phyloP scores from a whole-genome alignment of 2,329 filamentous ascomycete genomes.

The Hypoxylon sp. region DNA sequence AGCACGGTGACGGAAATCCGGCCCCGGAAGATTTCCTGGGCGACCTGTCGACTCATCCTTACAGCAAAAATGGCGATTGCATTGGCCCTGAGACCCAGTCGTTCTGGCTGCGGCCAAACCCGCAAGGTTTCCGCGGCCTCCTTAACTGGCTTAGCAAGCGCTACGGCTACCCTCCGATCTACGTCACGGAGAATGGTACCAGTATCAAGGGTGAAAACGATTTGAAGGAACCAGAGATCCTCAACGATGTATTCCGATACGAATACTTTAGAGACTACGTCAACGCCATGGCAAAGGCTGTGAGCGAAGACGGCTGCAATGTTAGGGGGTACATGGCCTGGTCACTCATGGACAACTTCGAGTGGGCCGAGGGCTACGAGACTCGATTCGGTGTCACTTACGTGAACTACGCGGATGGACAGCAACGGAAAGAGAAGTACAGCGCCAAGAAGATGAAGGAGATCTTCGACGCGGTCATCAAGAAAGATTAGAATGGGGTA shows the following conservation, averaged over 20 bases:
- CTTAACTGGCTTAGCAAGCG: slow-evolving; percentile 82
- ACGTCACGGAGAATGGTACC: slow-evolving; percentile 91
- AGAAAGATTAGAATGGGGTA: slow-evolving; percentile 63
- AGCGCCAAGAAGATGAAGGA: slow-evolving; percentile 79
- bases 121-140: slow-evolving; percentile 81
- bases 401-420: slow-evolving; percentile 84
- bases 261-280: slow-evolving; percentile 85
- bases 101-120: slow-evolving; percentile 82
- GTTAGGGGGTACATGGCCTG: slow-evolving; percentile 86
- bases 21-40: slow-evolving; percentile 77
- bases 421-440: slow-evolving; percentile 87
- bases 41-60: slow-evolving; percentile 79
- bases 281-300: slow-evolving; percentile 79
- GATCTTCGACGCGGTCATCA: slow-evolving; percentile 78
- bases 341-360: slow-evolving; percentile 92
- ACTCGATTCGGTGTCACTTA: slow-evolving; percentile 87
- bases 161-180: slow-evolving; percentile 82
- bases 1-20: slow-evolving; percentile 73
- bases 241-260: slow-evolving; percentile 85
- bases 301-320: slow-evolving; percentile 79
- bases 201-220: slow-evolving; percentile 87
- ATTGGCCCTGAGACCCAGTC: slow-evolving; percentile 88
- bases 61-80: slow-evolving; percentile 77
- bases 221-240: slow-evolving; percentile 75
- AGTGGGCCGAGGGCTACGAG: slow-evolving; percentile 92